Conservation (phyloP, 345 rosid species). For the Gossypium anomalum region DNA sequence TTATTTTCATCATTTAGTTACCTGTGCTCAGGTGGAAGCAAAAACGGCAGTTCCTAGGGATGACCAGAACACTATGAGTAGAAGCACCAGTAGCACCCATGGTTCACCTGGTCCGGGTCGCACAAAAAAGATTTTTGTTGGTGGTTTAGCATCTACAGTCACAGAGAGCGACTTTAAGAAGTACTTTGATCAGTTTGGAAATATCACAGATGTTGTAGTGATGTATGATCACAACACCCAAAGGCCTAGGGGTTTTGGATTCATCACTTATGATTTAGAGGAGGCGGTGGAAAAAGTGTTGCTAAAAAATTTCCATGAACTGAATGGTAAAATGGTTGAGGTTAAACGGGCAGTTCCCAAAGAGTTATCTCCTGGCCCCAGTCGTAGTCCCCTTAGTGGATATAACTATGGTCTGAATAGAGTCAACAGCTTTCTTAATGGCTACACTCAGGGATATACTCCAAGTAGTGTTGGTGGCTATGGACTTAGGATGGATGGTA, state of each 20-base stretch:
- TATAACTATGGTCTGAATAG: slow-evolving; percentile 59
- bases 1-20: slow-evolving; percentile 25
- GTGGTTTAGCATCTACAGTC: slow-evolving; percentile 79
- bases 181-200: slow-evolving; percentile 77
- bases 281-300: slow-evolving; percentile 69
- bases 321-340: slow-evolving; percentile 80
- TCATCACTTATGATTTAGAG: slow-evolving; percentile 72
- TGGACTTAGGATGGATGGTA: slow-evolving; percentile 63
- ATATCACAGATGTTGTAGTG: slow-evolving; percentile 72
- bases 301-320: slow-evolving; percentile 66
- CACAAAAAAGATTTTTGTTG: slow-evolving; percentile 72
- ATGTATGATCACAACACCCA: slow-evolving; percentile 85
- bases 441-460: slow-evolving; percentile 60
- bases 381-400: slow-evolving; percentile 63
- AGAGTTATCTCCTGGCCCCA: slow-evolving; percentile 75
- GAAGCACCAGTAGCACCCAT: slow-evolving; percentile 42
- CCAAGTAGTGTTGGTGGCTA: slow-evolving; percentile 58
- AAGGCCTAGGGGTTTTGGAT: slow-evolving; percentile 78
- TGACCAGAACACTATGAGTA: slow-evolving; percentile 56
- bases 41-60: slow-evolving; percentile 81
- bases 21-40: slow-evolving; percentile 59
- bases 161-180: slow-evolving; percentile 68
- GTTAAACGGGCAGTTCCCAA: slow-evolving; percentile 75
- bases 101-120: slow-evolving; percentile 70
- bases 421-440: slow-evolving; percentile 55